Evolutionary conservation across 768 basidiomycete genomes (phyloP), one percentile per base, ranked within the genome.

Genomic region (Tephrocybe rancida): DNA sequence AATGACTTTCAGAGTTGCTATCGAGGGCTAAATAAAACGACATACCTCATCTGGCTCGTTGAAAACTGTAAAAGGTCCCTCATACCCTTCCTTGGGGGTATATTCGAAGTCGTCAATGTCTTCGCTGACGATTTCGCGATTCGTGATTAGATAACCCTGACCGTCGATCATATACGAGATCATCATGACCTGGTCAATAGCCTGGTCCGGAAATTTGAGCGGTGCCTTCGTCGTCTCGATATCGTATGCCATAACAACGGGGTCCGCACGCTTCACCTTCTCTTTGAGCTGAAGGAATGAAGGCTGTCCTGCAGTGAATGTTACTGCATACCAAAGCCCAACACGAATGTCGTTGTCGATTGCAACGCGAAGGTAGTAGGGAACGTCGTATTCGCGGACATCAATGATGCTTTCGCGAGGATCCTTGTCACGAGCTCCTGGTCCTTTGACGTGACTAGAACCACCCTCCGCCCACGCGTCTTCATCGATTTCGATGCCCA

Each of bases 111-210:
- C 91, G 38, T 97, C 95, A 56, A 99, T 98, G 64, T 98, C 93
- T 66, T 98, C 95, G 56, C 89, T 87, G 54, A 98, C 93, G 46
- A 98, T 98, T 60, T 99, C 97, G 38, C 97, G 82, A 64, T 98
- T 98, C 19, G 94, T 97, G 70, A 99, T 98, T 56, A 99, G 83
- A 66, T 90, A 99, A 0, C 97, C 97, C 69, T 95, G 92, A 0
- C 95, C 96, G 67, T 99, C 97, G 16, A 99, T 78, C 95, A 99
- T 98, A 72, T 98, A 99, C 39, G 97, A 99, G 58, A 99, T 98
- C 97, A 99, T 99, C 96, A 99, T 99, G 63, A 99, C 94, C 67
- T 98, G 95, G 74, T 98, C 97, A 22, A 92, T 87, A 6, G 85
- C 83, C 61, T 95, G 89, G 73, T 98, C 97, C 1, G 97, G 96